Evolutionary conservation across 23 red algal genomes (phyloP), one percentile per base, ranked within the genome.

Genomic region (Cyanidium caldarium): DNA sequence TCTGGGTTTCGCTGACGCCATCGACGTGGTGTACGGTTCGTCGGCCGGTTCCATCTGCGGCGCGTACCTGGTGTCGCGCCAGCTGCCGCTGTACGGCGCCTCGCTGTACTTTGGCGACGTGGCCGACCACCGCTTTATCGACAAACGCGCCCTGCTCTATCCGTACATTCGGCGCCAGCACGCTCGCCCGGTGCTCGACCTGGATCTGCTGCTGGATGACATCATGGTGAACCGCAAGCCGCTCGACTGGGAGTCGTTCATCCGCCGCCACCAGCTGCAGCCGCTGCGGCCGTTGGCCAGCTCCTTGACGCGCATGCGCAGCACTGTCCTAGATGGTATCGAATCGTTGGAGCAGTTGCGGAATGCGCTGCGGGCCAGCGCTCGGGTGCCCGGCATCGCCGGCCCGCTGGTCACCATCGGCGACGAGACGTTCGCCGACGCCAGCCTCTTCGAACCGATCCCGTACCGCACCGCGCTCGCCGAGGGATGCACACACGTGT

Each of bases 21-120:
- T 89, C 46, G 85, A 89, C 74, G 85, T 78, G 39, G 77, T 89
- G 12, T 89, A 82, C 67, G 85, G 85, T 13, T 82, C 69, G 34
- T 82, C 77, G 1, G 85, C 85, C 12, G 85, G 85, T 29, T 43
- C 77, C 42, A 89, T 89, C 33, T 72, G 81, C 41, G 85, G 85
- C 37, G 85, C 85, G 15, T 89, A 89, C 68, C 74, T 89, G 44
- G 65, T 89, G 17, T 39, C 57, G 0, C 23, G 73, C 10, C 85
- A 89, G 51, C 38, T 89, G 28, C 85, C 85, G 13, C 26, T 76
- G 3, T 89, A 77, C 68, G 85, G 85, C 3, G 67, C 78, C 20
- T 68, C 51, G 16, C 69, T 89, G 33, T 89, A 89, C 75, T 89
- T 75, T 56, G 69, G 29, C 23, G 69, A 72, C 15, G 19, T 39